These are phyloP conservation scores for Yamadazyma olivae DNA, from an alignment of 805 yeast species.

Conservation along the genomic window DNA sequence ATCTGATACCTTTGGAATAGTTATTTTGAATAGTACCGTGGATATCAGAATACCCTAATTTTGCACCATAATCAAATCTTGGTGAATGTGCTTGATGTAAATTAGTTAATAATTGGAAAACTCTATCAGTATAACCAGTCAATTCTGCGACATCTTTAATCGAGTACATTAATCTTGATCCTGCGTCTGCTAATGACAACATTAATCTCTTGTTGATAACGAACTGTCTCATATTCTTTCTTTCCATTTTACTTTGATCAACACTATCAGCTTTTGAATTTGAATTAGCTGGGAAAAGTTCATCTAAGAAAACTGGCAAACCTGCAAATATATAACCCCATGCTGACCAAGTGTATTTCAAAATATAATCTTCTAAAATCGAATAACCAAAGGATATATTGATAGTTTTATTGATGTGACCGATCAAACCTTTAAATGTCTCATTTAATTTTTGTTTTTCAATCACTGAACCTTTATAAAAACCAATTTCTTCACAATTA, in stretches of 20 bases:
- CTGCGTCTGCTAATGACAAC: constrained; percentile 92
- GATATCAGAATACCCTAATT: constrained; percentile 47
- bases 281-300: constrained; percentile 12
- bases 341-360: constrained; percentile 93
- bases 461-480: constrained; percentile 81
- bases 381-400: constrained; percentile 64
- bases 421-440: constrained; percentile 54
- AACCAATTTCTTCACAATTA: constrained; percentile 91
- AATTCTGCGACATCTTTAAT: constrained; percentile 88
- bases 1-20: constrained; percentile 68
- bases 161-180: constrained; percentile 90
- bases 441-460: constrained; percentile 66
- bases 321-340: constrained; percentile 91
- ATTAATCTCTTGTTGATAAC: constrained; percentile 87
- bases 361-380: constrained; percentile 76
- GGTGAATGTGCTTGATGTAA: constrained; percentile 80
- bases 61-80: constrained; percentile 48
- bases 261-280: not conserved
- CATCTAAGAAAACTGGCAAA: constrained; percentile 76
- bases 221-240: constrained; percentile 77
- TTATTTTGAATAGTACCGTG: constrained; percentile 79
- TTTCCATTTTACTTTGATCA: constrained; percentile 29
- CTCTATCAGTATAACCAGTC: constrained; percentile 86
- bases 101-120: constrained; percentile 70
- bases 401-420: constrained; percentile 53